Conservation (phyloP, 805 yeast species). For the Spathaspora boniae region DNA sequence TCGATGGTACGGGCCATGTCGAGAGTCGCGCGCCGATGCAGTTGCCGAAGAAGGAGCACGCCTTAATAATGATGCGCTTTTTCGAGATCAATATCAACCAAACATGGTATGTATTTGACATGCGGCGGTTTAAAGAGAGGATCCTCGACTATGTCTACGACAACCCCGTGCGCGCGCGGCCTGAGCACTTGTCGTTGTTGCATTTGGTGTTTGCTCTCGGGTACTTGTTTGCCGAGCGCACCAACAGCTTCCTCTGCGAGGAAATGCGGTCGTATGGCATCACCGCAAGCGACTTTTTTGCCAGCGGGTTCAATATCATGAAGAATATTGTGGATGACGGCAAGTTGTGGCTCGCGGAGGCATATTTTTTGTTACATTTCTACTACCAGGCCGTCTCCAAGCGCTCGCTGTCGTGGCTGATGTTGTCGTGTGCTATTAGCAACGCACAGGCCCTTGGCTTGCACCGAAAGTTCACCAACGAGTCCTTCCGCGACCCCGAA, state of each 20-base stretch:
- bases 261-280: conserved; percentile 18
- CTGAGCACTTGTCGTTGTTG: conserved; percentile 25
- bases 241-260: conserved; percentile 8
- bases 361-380: conserved; percentile 33
- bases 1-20: conserved; percentile 30
- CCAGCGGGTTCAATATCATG: conserved; percentile 28
- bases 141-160: conserved; percentile 28
- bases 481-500: conserved; percentile 25
- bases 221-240: conserved; percentile 31
- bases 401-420: conserved; percentile 40
- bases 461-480: conserved; percentile 35
- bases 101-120: conserved; percentile 35
- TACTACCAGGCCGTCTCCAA: conserved; percentile 37
- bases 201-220: conserved; percentile 40
- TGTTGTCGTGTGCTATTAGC: conserved; percentile 38
- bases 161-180: conserved; percentile 22
- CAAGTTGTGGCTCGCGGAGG: conserved; percentile 39
- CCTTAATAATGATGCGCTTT: conserved; percentile 14
- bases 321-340: conserved; percentile 33
- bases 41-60: conserved; percentile 7
- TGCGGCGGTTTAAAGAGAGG: conserved; percentile 22
- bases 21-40: conserved; percentile 15
- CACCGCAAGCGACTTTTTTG: conserved; percentile 28
- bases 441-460: conserved; percentile 40
- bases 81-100: conserved; percentile 38